Evolutionary conservation across 345 rosid species (phyloP).

Genomic region (Kandelia obovata): DNA sequence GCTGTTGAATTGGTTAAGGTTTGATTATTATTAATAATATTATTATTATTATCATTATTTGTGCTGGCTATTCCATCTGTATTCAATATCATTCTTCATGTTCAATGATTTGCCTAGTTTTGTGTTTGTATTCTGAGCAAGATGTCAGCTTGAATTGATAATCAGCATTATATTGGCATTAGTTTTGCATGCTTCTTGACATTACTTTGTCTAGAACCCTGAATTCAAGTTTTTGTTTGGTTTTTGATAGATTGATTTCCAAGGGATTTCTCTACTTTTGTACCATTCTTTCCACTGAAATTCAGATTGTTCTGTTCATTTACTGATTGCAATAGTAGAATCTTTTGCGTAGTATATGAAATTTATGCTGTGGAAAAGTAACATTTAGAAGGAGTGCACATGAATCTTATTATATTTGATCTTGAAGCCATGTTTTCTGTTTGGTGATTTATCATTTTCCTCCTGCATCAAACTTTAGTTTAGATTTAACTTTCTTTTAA

Average conservation of each 20-base stretch:
- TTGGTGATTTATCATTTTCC: background rate
- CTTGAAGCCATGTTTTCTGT: background rate
- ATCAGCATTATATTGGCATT: no score
- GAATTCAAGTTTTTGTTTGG: slow-evolving; percentile 2
- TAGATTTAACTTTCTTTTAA: slow-evolving; percentile 2
- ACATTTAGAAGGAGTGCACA: background rate
- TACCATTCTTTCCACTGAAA: background rate
- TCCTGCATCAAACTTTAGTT: background rate
- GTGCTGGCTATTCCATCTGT: background rate
- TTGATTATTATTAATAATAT: background rate
- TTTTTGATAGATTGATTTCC: background rate
- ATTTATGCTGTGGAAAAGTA: background rate
- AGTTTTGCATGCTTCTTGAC: no score
- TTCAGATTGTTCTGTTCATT: background rate
- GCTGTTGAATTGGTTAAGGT: slow-evolving; percentile 92
- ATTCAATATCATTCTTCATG: background rate
- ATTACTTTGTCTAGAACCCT: no score
- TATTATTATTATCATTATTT: background rate
- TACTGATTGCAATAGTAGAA: background rate
- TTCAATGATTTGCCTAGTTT: background rate
- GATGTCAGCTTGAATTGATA: no score
- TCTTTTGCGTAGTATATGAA: background rate
- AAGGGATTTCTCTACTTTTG: background rate
- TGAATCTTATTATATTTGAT: background rate
- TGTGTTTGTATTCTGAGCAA: no score